A percentile compares a stretch with the other conserved stretches of the same genome.
Evolutionary conservation across 1,284 basidiomycete genomes (phyloP).

Genomic region (Ceratobasidium sp.): DNA sequence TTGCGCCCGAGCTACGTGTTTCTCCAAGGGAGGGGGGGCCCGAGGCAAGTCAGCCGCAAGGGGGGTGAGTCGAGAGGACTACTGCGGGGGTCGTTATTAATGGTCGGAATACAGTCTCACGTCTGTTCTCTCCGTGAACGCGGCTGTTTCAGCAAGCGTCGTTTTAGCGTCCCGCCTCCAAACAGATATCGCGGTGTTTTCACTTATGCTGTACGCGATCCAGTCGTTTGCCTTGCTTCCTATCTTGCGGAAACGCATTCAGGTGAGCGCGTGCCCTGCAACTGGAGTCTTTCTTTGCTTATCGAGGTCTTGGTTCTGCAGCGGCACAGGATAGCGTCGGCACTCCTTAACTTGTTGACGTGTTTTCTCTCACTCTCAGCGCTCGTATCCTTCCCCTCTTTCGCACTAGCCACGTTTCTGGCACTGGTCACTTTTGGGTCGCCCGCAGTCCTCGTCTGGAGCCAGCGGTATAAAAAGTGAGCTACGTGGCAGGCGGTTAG

Average conservation of each 20-base stretch:
- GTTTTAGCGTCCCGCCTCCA: conserved; percentile 91
- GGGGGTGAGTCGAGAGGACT: conserved; percentile 57
- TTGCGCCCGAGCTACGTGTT: conserved; percentile 57
- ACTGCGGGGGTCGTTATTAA: conserved; percentile 44
- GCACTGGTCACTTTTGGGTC: conserved; percentile 73
- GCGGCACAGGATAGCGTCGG: conserved; percentile 60
- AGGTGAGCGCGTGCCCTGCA: conserved; percentile 62
- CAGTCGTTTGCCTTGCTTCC: conserved; percentile 89
- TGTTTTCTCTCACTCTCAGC: conserved; percentile 62
- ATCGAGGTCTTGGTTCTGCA: conserved; percentile 49
- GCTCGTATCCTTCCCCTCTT: conserved; percentile 65
- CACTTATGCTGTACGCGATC: conserved; percentile 87
- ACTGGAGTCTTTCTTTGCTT: conserved; percentile 33
- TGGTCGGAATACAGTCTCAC: conserved; percentile 68
- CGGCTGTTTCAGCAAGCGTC: conserved; percentile 92
- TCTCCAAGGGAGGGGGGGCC: neutral
- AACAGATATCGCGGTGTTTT: conserved; percentile 88
- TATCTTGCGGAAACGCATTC: conserved; percentile 78
- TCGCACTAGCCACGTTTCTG: conserved; percentile 63
- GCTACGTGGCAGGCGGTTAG: conserved; percentile 51
- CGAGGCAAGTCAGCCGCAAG: conserved; percentile 52
- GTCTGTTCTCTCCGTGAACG: conserved; percentile 93
- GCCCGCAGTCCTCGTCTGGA: conserved; percentile 79
- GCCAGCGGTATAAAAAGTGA: conserved; percentile 85
- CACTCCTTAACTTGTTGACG: conserved; percentile 65